Conservation (phyloP, 2,329 filamentous ascomycete species). For the Aspergillus uvarum region DNA sequence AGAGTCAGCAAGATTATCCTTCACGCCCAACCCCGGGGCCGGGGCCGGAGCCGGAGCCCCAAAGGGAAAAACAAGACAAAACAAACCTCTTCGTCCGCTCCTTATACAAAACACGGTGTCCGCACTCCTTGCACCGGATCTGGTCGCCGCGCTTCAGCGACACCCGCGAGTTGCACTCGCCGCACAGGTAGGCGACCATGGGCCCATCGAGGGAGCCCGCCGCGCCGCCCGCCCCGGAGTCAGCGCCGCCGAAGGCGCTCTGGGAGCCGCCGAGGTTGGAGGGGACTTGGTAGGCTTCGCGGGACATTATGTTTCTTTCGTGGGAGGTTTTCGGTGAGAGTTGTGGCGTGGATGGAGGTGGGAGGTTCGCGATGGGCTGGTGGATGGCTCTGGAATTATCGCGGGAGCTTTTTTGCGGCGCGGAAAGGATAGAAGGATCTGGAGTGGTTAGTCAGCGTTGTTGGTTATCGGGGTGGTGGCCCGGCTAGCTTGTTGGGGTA, state of each 20-base stretch:
- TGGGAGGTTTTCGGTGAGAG: too few relatives aligned
- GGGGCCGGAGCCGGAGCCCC: neutral
- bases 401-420: conserved; percentile 1
- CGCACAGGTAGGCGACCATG: conserved; percentile 71
- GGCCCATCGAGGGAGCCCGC: conserved; percentile 52
- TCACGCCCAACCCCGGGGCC: conserved; percentile 2
- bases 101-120: conserved; percentile 95
- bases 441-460: neutral
- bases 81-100: conserved; percentile 92
- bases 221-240: conserved; percentile 22
- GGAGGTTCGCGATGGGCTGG: neutral
- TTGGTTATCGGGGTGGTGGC: neutral
- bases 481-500: neutral
- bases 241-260: conserved; percentile 6
- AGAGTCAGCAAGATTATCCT: conserved; percentile 3
- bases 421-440: neutral
- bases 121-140: conserved; percentile 88
- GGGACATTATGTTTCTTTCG: conserved; percentile 52
- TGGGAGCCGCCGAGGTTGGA: conserved; percentile 32
- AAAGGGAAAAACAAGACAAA: conserved; percentile 2
- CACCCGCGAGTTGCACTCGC: conserved; percentile 79
- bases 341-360: neutral
- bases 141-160: conserved; percentile 73
- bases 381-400: conserved; percentile 8
- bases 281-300: conserved; percentile 76